Evolutionary conservation across 441 rosid species (phyloP).

Genomic region (Aleurites moluccanus): DNA sequence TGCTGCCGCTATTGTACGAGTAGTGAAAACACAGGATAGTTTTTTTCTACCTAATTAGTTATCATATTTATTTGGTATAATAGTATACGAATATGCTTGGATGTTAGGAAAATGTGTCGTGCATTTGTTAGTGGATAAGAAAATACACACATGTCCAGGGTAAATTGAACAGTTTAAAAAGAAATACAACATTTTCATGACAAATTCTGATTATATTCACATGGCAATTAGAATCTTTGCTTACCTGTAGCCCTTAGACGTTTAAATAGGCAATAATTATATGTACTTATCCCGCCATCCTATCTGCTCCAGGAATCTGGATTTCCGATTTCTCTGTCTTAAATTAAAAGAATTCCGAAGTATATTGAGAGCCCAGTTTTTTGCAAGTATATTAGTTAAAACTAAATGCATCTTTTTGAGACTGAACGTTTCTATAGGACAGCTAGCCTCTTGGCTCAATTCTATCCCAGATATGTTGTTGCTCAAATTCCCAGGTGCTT

Average conservation of each 20-base stretch:
- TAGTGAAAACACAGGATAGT: neutral
- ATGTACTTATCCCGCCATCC: no score
- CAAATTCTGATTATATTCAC: no score
- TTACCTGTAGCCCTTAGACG: neutral
- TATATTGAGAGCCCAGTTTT: neutral
- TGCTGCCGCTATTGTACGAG: conserved; percentile 4
- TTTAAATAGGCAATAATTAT: no score
- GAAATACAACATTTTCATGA: neutral
- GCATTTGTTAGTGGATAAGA: neutral
- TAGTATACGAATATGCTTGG: neutral
- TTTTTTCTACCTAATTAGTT: neutral
- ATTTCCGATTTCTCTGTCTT: no score
- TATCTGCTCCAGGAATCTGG: no score
- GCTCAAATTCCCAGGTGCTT: neutral
- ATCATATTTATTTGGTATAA: neutral
- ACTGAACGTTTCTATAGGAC: neutral
- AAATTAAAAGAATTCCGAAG: no score
- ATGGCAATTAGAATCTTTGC: neutral
- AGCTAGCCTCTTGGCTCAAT: neutral
- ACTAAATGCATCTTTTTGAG: neutral
- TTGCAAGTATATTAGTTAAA: neutral
- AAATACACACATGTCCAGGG: neutral
- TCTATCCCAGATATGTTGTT: neutral
- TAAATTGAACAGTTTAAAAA: neutral
- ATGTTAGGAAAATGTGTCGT: neutral